Percentiles rank a stretch among this genome's conserved stretches.
These are phyloP conservation scores for Elymus sibiricus DNA, from an alignment of 176 grass and related monocot species.

Conservation along the genomic window DNA sequence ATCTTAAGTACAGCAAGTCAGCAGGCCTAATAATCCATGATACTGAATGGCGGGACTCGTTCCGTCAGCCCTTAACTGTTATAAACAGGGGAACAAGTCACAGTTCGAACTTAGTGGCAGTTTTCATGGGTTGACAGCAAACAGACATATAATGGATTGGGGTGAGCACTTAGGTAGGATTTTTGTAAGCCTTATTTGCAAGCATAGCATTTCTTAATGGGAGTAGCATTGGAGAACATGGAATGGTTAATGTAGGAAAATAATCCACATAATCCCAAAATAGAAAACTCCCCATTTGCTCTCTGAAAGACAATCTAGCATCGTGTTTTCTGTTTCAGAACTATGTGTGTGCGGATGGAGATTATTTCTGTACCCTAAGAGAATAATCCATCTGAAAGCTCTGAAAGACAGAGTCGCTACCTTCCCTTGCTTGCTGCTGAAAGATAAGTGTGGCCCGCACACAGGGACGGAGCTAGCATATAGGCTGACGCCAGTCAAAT, in stretches of 20 bases:
- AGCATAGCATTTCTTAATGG: not conserved
- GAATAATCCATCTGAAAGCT: not conserved
- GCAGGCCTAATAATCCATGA: not conserved
- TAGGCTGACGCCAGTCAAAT: no score
- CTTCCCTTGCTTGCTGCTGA: not conserved
- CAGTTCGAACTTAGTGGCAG: not conserved
- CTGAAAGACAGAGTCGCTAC: not conserved
- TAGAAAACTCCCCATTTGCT: no score
- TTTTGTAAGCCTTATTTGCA: not conserved
- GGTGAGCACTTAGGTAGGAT: not conserved
- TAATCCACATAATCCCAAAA: not conserved
- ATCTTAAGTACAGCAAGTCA: no score
- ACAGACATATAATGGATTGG: not conserved
- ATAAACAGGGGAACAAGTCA: not conserved
- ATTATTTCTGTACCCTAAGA: no score
- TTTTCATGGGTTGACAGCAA: not conserved
- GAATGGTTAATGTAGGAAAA: not conserved
- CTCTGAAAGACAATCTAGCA: no score
- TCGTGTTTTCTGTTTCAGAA: no score
- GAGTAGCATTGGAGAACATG: not conserved
- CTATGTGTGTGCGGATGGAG: no score
- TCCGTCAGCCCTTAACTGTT: not conserved
- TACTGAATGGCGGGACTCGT: not conserved
- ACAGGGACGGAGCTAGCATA: no score
- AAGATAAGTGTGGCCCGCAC: not conserved